A percentile compares a stretch with the other conserved stretches of the same genome.
Conservation (phyloP, 306 rosid genomes). For the Gleditsia sinensis region DNA sequence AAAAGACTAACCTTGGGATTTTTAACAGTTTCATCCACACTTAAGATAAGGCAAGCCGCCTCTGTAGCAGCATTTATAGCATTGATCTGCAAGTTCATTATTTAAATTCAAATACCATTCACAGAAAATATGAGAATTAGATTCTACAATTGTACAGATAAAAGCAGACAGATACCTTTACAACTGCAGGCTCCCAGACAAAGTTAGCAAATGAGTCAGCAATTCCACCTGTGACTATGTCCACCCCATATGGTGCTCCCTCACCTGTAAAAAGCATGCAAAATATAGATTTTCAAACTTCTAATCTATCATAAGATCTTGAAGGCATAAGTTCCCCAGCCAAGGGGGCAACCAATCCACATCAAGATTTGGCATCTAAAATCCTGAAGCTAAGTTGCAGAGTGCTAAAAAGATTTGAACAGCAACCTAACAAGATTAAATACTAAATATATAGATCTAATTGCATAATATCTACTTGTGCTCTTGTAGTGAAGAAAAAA, state of each 20-base stretch:
- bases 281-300: neutral
- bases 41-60: conserved; percentile 92
- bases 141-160: neutral
- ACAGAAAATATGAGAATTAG: conserved; percentile 27
- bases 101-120: conserved; percentile 9
- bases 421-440: neutral
- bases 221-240: conserved; percentile 93
- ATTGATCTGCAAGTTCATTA: conserved; percentile 67
- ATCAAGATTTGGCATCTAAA: neutral
- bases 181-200: conserved; percentile 99
- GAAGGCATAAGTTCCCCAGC: neutral
- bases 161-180: conserved; percentile 59
- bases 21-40: conserved; percentile 95
- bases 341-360: neutral
- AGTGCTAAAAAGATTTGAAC: no score
- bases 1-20: conserved; percentile 77
- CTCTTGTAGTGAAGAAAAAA: no score
- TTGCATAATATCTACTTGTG: no score
- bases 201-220: conserved; percentile 90
- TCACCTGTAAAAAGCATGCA: conserved; percentile 56
- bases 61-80: conserved; percentile 99
- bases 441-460: neutral
- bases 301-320: conserved; percentile 4
- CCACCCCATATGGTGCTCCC: conserved; percentile 92
- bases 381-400: neutral